A percentile compares a stretch with the other conserved stretches of the same genome.
These are phyloP conservation scores for Sarcomyxa edulis DNA, from an alignment of 768 basidiomycete species.

Conservation along the genomic window DNA sequence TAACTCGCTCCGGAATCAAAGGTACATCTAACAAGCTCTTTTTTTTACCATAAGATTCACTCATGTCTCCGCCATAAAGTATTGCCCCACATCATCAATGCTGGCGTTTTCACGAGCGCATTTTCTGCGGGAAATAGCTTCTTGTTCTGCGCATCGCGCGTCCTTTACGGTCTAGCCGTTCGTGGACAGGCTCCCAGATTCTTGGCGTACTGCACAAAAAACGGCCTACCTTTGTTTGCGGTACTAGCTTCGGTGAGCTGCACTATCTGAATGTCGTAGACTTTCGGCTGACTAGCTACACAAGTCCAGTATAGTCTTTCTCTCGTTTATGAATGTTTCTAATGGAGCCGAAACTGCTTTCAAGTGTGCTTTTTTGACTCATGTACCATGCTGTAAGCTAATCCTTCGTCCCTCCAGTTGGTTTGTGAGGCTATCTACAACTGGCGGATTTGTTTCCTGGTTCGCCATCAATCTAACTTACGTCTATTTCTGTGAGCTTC, in stretches of 20 bases:
- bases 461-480: constrained; percentile 67
- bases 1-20: constrained; percentile 64
- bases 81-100: constrained; percentile 68
- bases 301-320: constrained; percentile 34
- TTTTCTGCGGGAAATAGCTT: constrained; percentile 68
- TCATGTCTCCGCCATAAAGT: constrained; percentile 28
- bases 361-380: constrained; percentile 27
- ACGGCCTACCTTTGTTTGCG: constrained; percentile 38
- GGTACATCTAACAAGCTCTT: constrained; percentile 21
- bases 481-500: constrained; percentile 56
- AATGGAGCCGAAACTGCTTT: constrained; percentile 52
- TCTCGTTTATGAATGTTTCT: constrained; percentile 63
- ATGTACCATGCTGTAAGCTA: neutral
- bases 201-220: constrained; percentile 37
- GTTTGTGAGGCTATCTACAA: constrained; percentile 65
- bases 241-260: constrained; percentile 26
- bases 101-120: constrained; percentile 60
- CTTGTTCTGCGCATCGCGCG: constrained; percentile 49
- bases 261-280: constrained; percentile 14
- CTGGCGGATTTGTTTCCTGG: constrained; percentile 67
- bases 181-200: constrained; percentile 43
- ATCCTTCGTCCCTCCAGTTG: constrained; percentile 31
- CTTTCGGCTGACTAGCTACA: constrained; percentile 19
- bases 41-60: constrained; percentile 11
- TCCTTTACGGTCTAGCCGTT: constrained; percentile 47